These are phyloP conservation scores for Penicillium decumbens DNA, from an alignment of 2,329 filamentous ascomycete species.

Conservation along the genomic window DNA sequence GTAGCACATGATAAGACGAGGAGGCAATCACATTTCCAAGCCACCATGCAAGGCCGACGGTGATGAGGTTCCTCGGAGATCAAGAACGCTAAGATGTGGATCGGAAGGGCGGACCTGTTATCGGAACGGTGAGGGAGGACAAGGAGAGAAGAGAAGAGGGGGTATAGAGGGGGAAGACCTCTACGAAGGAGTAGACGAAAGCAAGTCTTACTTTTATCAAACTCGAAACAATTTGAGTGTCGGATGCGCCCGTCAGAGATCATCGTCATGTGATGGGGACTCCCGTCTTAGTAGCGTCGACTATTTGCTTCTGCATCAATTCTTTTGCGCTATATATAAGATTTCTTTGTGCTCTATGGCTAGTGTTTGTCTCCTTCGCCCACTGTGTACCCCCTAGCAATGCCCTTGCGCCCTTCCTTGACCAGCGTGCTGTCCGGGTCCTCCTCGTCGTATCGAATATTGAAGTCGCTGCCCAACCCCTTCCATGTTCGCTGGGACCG, in stretches of 20 bases:
- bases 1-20: slow-evolving; percentile 33
- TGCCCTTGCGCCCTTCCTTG: slow-evolving; percentile 79
- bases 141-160: slow-evolving; percentile 4
- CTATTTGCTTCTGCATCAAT: not conserved
- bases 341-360: not conserved
- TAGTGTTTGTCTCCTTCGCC: slow-evolving; percentile 51
- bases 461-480: slow-evolving; percentile 82
- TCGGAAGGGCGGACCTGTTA: slow-evolving; percentile 21
- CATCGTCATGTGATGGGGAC: slow-evolving; percentile 25
- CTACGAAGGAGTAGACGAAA: not conserved
- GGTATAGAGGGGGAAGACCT: slow-evolving; percentile 2
- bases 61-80: slow-evolving; percentile 9
- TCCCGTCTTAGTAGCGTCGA: not conserved
- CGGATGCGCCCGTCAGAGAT: slow-evolving; percentile 21
- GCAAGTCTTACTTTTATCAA: slow-evolving; percentile 1
- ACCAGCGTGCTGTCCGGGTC: slow-evolving; percentile 60
- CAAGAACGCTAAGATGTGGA: slow-evolving; percentile 19
- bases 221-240: slow-evolving; percentile 7
- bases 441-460: slow-evolving; percentile 56
- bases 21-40: slow-evolving; percentile 24
- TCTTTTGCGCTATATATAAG: not conserved
- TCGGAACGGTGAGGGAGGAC: slow-evolving; percentile 17
- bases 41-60: slow-evolving; percentile 28
- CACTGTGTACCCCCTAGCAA: slow-evolving; percentile 82
- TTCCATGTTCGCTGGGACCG: slow-evolving; percentile 82